Evolutionary conservation across 352 stramenopile species (phyloP), one percentile per base, ranked within the genome.

Genomic region (Phytophthora crassamura): DNA sequence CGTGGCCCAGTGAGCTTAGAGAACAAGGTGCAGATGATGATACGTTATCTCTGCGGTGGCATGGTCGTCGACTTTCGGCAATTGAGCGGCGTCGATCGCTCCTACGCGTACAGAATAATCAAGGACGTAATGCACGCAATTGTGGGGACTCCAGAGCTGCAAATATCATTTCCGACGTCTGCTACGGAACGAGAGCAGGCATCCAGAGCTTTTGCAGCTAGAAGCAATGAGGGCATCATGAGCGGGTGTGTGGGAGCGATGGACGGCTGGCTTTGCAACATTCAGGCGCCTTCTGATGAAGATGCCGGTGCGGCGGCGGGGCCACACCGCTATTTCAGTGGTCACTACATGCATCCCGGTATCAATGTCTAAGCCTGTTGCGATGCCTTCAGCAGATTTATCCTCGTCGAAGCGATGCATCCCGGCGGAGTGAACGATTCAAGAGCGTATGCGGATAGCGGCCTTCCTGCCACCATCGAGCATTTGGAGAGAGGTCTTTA

Each of bases 241-340:
- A 18, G 42, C 14, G 34, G 35, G 1, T 63, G 55, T 22, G 43
- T 55, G 4, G 55, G 11, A 16, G 55, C 55, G 2, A 25, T 56
- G 45, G 55, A 48, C 9, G 43, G 55, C 9, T 63, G 55, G 55
- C 43, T 55, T 4, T 63, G 55, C 28, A 30, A 47, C 30, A 47
- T 55, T 22, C 34, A 36, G 16, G 25, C 40, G 9, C 53, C 53
- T 10, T 45, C 41, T 2, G 40, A 49, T 16, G 12, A 22, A 18
- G n/a, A 59, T 2, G 8, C 39, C 2, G 39, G 39, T 11, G 22
- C 2, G 2, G 22, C 3, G 39, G 25, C 32, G 2, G 52, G 52
- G 1, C 11, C 52, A 12, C 52, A 28, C 2, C 22, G n/a, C 9
- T 62, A 59, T 8, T 64, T 45, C 22, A 65, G 32, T 14, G 57